Evolutionary conservation across 2,329 filamentous ascomycete genomes (phyloP).

Genomic region (Phaeosphaeriaceae sp.): DNA sequence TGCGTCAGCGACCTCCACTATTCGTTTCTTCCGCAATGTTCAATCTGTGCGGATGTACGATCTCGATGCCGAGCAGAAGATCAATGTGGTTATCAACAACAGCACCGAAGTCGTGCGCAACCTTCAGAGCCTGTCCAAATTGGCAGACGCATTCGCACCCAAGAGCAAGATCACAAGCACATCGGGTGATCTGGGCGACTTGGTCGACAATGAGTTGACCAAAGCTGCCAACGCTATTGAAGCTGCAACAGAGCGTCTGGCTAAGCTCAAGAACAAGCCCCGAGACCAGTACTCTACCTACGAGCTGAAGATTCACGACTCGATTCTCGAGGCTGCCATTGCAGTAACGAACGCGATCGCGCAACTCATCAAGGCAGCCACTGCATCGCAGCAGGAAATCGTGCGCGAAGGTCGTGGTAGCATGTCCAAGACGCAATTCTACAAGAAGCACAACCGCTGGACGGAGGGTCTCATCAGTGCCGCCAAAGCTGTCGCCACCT

Average conservation of each 20-base stretch:
- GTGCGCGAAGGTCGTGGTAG: slow-evolving; percentile 90
- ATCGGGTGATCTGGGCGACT: slow-evolving; percentile 87
- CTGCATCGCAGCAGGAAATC: slow-evolving; percentile 92
- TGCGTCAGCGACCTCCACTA: slow-evolving; percentile 83
- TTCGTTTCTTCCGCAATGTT: slow-evolving; percentile 93
- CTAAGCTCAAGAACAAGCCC: slow-evolving; percentile 95
- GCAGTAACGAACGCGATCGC: slow-evolving; percentile 95
- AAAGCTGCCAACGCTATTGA: slow-evolving; percentile 97
- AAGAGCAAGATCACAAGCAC: slow-evolving; percentile 82
- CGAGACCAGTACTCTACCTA: slow-evolving; percentile 94
- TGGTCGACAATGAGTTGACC: slow-evolving; percentile 89
- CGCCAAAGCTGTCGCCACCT: slow-evolving; percentile 91
- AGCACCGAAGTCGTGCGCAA: slow-evolving; percentile 96
- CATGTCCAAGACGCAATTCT: slow-evolving; percentile 89
- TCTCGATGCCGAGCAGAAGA: slow-evolving; percentile 89
- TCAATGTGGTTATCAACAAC: slow-evolving; percentile 94
- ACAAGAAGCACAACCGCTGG: slow-evolving; percentile 99
- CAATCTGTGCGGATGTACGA: slow-evolving; percentile 94
- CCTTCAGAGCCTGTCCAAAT: slow-evolving; percentile 89
- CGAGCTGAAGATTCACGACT: slow-evolving; percentile 94
- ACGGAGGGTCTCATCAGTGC: slow-evolving; percentile 97
- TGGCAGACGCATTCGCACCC: slow-evolving; percentile 90
- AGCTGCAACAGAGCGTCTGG: slow-evolving; percentile 85
- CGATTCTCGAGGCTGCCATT: slow-evolving; percentile 89
- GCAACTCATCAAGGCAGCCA: slow-evolving; percentile 92